Conservation (phyloP, 2,329 filamentous ascomycete species). For the Plenodomus lindquistii region DNA sequence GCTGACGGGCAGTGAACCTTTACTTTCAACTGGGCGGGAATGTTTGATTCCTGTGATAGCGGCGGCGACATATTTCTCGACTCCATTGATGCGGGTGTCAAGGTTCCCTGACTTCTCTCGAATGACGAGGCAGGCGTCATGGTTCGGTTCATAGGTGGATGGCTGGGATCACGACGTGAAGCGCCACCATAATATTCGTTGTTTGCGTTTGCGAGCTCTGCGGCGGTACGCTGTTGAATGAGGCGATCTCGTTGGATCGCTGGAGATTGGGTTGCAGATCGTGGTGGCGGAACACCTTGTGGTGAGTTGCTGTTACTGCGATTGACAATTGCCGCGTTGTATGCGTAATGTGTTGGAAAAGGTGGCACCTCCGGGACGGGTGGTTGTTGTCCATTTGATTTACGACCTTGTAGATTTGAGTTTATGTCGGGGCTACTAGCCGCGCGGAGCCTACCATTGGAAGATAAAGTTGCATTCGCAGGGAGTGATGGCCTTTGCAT, state of each 20-base stretch:
- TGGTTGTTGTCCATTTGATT: constrained; percentile 53
- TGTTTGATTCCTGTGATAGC: constrained; percentile 34
- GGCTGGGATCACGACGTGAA: constrained; percentile 37
- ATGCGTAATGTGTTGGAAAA: constrained; percentile 62
- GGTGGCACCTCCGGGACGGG: constrained; percentile 51
- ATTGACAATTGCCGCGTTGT: constrained; percentile 64
- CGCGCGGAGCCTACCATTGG: constrained; percentile 71
- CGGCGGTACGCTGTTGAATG: constrained; percentile 44
- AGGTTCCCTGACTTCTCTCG: constrained; percentile 39
- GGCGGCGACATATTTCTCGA: constrained; percentile 47
- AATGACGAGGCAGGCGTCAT: constrained; percentile 47
- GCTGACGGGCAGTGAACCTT: constrained; percentile 82
- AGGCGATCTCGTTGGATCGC: constrained; percentile 65
- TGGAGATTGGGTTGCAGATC: constrained; percentile 72
- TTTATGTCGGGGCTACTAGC: constrained; percentile 94
- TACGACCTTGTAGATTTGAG: constrained; percentile 61
- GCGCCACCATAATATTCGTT: constrained; percentile 33
- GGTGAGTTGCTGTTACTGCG: constrained; percentile 85
- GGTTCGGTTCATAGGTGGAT: constrained; percentile 33
- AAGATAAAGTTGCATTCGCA: constrained; percentile 59
- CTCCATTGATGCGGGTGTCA: constrained; percentile 44
- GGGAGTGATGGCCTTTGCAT: constrained; percentile 78
- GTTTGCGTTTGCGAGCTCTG: constrained; percentile 48
- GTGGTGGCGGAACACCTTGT: constrained; percentile 68
- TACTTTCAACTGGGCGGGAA: constrained; percentile 84